Evolutionary conservation across 768 basidiomycete genomes (phyloP).

Genomic region (Termitomyces sp.): DNA sequence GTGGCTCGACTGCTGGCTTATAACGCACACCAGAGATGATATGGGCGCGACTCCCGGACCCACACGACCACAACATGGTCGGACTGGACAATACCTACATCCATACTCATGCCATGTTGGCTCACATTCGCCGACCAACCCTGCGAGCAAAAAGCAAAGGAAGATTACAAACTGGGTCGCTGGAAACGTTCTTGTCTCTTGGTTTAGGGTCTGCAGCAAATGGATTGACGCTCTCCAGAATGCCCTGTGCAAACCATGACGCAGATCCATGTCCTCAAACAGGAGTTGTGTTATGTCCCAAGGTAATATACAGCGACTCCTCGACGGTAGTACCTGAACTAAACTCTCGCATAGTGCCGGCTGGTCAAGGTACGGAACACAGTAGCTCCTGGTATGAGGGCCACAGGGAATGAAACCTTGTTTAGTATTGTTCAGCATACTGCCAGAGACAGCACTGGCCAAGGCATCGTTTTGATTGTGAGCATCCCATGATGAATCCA

Average conservation of each 20-base stretch:
- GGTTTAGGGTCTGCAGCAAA: conserved; percentile 21
- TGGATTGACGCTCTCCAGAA: conserved; percentile 13
- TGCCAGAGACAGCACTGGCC: conserved; percentile 31
- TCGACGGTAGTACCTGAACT: background rate
- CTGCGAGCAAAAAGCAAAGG: conserved; percentile 1
- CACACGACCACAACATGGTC: conserved; percentile 6
- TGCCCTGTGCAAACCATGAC: conserved; percentile 18
- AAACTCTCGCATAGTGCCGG: conserved; percentile 2
- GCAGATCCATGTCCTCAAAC: background rate
- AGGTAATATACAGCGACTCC: conserved; percentile 13
- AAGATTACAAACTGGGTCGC: conserved; percentile 9
- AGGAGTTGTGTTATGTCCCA: conserved; percentile 20
- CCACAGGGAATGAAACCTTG: background rate
- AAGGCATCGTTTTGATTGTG: conserved; percentile 28
- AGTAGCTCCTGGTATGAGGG: background rate
- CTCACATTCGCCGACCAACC: conserved; percentile 14
- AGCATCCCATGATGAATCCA: conserved; percentile 20
- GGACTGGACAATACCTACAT: conserved; percentile 15
- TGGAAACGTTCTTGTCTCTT: conserved; percentile 23
- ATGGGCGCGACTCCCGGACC: background rate
- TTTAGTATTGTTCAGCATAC: conserved; percentile 28
- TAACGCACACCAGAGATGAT: background rate
- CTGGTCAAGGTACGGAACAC: conserved; percentile 5
- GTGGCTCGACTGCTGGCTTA: background rate
- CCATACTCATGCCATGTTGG: conserved; percentile 18